Evolutionary conservation across 306 rosid species (phyloP).

Genomic region (Prunus salicina): DNA sequence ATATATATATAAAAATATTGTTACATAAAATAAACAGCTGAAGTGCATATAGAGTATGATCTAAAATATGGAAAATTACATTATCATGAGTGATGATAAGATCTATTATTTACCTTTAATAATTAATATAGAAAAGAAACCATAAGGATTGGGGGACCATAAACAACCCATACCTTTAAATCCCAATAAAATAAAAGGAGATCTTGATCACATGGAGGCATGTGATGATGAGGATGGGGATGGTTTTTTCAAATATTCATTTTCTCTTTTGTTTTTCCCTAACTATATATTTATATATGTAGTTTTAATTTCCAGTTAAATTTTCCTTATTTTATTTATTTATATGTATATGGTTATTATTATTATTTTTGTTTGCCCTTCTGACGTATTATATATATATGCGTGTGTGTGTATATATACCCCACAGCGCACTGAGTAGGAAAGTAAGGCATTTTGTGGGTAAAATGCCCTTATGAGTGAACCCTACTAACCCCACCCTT

Average conservation of each 20-base stretch:
- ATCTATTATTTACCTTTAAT: conserved; percentile 7
- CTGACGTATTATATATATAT: conserved; percentile 32
- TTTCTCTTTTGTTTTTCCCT: not conserved
- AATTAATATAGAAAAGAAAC: conserved; percentile 16
- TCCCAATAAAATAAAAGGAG: conserved; percentile 57
- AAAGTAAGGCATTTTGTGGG: conserved; percentile 58
- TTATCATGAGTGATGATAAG: conserved; percentile 26
- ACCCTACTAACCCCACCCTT: conserved; percentile 39
- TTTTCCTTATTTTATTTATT: conserved; percentile 18
- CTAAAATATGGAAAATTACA: conserved; percentile 18
- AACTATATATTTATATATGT: not conserved
- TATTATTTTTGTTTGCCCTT: conserved; percentile 30
- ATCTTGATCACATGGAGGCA: conserved; percentile 79
- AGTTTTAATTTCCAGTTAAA: conserved; percentile 8
- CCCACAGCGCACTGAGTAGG: conserved; percentile 75
- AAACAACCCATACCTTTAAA: conserved; percentile 92
- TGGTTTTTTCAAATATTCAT: conserved; percentile 27
- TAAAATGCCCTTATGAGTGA: conserved; percentile 30
- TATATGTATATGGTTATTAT: conserved; percentile 17
- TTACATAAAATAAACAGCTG: conserved; percentile 10
- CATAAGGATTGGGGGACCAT: conserved; percentile 81
- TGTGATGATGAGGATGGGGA: conserved; percentile 68
- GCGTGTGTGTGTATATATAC: conserved; percentile 16
- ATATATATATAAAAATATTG: not conserved
- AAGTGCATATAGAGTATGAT: conserved; percentile 1